Conservation (phyloP, 306 rosid species). For the Quercus variabilis region DNA sequence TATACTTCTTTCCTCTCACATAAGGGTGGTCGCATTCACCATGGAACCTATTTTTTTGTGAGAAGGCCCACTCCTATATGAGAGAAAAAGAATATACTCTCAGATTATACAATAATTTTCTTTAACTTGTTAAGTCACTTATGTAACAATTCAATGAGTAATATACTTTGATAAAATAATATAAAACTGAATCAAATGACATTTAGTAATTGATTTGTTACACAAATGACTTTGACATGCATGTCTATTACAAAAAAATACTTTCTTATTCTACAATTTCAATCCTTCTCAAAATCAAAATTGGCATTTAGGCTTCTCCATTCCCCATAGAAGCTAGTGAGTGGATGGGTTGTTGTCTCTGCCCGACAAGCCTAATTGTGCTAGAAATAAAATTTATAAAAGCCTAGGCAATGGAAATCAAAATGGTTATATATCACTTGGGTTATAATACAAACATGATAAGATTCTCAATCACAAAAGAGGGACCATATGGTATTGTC, state of each 20-base stretch:
- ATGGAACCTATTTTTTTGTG: too few species aligned
- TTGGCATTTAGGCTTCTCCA: background rate
- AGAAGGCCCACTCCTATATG: too few species aligned
- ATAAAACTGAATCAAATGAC: too few species aligned
- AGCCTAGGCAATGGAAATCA: background rate
- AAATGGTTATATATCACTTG: background rate
- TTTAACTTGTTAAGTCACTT: too few species aligned
- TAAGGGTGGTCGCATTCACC: rapidly evolving
- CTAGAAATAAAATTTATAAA: background rate
- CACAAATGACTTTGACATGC: too few species aligned
- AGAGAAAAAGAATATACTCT: too few species aligned
- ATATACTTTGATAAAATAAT: too few species aligned
- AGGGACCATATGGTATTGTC: conserved; percentile 3
- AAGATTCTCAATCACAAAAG: conserved; percentile 6
- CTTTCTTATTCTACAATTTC: too few species aligned
- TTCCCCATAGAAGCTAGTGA: background rate
- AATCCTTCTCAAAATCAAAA: too few species aligned
- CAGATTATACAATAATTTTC: rapidly evolving
- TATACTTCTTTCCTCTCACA: rapidly evolving
- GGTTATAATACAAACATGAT: background rate
- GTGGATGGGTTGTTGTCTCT: background rate
- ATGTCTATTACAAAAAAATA: too few species aligned
- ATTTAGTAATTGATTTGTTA: too few species aligned
- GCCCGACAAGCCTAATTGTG: background rate
- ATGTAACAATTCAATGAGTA: too few species aligned